Base-by-base conservation (phyloP, 2,329 filamentous ascomycete genomes). In the Cytospora paraplurivora region DNA sequence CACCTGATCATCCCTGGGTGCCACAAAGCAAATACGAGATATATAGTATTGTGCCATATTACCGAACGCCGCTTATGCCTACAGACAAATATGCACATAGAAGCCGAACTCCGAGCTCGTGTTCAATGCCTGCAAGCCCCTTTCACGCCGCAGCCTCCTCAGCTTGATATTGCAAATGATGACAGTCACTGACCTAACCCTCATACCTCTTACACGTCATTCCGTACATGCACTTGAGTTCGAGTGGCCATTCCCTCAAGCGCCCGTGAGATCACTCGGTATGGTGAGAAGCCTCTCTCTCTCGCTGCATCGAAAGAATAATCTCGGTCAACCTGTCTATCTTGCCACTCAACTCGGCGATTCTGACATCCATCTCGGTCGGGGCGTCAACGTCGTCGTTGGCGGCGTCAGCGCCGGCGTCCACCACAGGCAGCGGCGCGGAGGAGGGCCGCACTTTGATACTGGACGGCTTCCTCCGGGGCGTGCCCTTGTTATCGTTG, bases 371-470 rank as follows among this genome's bases (percentile, higher is more conserved):
- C 49, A 79, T 71, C 15, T 75, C 72, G 1, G 74, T 74, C 15
- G 79, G 76, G 19, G 75, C 76, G 7, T 62, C 63, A 41, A 65
- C 66, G 34, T 37, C 66, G 41, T 66, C 62, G 33, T 65, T 71
- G 37, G 62, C 62, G 34, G 58, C 64, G 66, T 61, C 55, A 7
- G 52, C 52, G 37, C 55, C 35, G 1, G 49, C 21, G 44, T 47
- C 44, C 17, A 69, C 60, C 34, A 67, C 65, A 27, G 67, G 70
- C 4, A 70, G 66, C 11, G 70, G 68, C 15, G 70, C 68, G 49
- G 57, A 60, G 1, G 54, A 49, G 33, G 57, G 62, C 27, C 64
- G 34, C 41, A 62, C 44, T 50, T 51, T 64, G 32, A 38, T 35
- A 7, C 62, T 62, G 21, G 64, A 64, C 34, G 37, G 35, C 64